Percentiles rank a stretch among this genome's conserved stretches.
These are phyloP conservation scores for Aspergillus pseudotamarii DNA, from an alignment of 2,329 filamentous ascomycete species.

Conservation along the genomic window DNA sequence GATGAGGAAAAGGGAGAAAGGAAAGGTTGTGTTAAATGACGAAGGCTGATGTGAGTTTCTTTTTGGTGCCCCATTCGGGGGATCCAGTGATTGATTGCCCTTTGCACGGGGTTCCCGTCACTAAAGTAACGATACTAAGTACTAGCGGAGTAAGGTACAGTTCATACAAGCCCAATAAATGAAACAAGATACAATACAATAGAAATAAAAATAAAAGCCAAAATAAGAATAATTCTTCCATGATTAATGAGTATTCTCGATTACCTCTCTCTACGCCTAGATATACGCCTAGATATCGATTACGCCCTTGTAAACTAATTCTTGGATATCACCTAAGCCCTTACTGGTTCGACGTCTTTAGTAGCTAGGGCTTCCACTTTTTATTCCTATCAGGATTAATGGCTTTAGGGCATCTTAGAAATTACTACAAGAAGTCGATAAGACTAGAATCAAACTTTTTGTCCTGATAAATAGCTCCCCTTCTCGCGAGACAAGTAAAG, in stretches of 20 bases:
- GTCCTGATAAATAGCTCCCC: slow-evolving; percentile 29
- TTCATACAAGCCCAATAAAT: too few relatives aligned
- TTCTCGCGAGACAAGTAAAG: slow-evolving; percentile 31
- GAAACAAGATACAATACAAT: not conserved
- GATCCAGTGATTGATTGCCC: slow-evolving; percentile 5
- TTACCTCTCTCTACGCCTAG: too few relatives aligned
- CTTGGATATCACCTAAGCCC: too few relatives aligned
- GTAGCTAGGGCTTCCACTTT: not conserved
- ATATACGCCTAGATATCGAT: too few relatives aligned
- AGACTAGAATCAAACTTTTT: slow-evolving; percentile 25
- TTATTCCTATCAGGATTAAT: not conserved
- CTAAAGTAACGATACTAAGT: not conserved
- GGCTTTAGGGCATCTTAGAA: not conserved
- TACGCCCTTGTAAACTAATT: too few relatives aligned
- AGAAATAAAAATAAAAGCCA: too few relatives aligned
- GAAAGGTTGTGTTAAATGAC: not conserved
- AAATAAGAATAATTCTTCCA: too few relatives aligned
- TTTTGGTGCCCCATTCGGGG: not conserved
- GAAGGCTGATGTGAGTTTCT: not conserved
- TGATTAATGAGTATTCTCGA: too few relatives aligned
- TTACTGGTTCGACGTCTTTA: not conserved
- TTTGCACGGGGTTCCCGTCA: slow-evolving; percentile 2
- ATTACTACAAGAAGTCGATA: slow-evolving; percentile 2
- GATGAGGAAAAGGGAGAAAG: not conserved
- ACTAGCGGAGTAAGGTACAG: too few relatives aligned